A percentile compares a stretch with the other conserved stretches of the same genome.
Conservation (phyloP, 108 stramenopile species). For the Hondaea fermentalgiana region DNA sequence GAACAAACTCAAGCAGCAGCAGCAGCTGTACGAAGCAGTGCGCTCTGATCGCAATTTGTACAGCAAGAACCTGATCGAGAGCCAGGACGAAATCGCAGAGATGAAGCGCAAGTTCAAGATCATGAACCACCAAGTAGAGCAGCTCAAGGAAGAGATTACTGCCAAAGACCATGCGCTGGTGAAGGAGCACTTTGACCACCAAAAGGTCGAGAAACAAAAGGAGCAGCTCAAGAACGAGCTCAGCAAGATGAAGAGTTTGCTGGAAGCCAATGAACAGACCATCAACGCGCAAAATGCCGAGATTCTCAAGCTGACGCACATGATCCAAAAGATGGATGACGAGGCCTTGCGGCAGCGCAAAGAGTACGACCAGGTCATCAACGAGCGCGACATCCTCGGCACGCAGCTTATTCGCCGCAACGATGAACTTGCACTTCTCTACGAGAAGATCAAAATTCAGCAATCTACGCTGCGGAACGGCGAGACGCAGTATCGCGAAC, state of each 20-base stretch:
- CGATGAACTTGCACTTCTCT: conserved; percentile 69
- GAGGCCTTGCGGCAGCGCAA: conserved; percentile 56
- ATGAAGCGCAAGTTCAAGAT: conserved; percentile 63
- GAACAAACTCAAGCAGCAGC: conserved; percentile 60
- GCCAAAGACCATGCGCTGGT: conserved; percentile 65
- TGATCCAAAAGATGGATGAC: conserved; percentile 65
- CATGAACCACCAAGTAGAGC: conserved; percentile 59
- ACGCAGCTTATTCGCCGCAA: conserved; percentile 75
- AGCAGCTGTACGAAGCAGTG: conserved; percentile 59
- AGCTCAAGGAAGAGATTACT: conserved; percentile 57
- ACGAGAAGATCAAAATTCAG: conserved; percentile 73
- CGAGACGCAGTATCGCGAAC: conserved; percentile 54
- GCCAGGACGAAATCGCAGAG: conserved; percentile 63
- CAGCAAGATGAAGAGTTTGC: conserved; percentile 35
- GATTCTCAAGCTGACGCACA: conserved; percentile 44
- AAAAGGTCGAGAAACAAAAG: conserved; percentile 35
- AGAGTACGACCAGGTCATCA: conserved; percentile 64
- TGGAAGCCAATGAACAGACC: conserved; percentile 47
- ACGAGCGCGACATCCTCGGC: conserved; percentile 74
- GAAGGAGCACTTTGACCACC: conserved; percentile 65
- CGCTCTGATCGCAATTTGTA: conserved; percentile 59
- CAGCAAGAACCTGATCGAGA: conserved; percentile 54
- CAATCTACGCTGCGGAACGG: conserved; percentile 62
- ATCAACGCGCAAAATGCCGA: conserved; percentile 58
- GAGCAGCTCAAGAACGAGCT: conserved; percentile 50